Evolutionary conservation across 2,329 filamentous ascomycete species (phyloP).

Genomic region (Sporothrix protearum): DNA sequence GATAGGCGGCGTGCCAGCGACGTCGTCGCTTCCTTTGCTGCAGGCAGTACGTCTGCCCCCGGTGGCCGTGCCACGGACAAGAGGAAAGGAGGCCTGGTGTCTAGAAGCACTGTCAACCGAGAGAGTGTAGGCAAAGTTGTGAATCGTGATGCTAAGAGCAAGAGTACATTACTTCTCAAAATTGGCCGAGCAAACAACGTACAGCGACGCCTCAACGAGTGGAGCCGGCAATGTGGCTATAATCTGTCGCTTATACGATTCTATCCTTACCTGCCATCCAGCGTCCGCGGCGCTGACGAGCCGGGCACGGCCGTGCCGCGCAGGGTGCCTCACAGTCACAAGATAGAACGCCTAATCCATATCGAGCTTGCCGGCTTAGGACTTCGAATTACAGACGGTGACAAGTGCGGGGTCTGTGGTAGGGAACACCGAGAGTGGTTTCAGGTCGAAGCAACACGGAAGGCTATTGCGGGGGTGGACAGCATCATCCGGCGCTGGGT

Average conservation of each 20-base stretch:
- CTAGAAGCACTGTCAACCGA: neutral
- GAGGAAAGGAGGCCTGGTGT: no score
- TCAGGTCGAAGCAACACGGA: conserved; percentile 71
- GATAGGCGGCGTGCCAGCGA: conserved; percentile 52
- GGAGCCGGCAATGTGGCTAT: conserved; percentile 89
- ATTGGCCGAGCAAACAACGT: conserved; percentile 74
- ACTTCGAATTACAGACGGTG: conserved; percentile 49
- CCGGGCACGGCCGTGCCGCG: conserved; percentile 41
- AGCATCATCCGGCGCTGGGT: conserved; percentile 75
- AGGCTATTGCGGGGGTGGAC: conserved; percentile 63
- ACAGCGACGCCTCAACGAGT: conserved; percentile 84
- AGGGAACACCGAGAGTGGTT: conserved; percentile 94
- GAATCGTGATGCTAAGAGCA: conserved; percentile 21
- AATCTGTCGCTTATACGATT: conserved; percentile 82
- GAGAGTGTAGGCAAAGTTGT: neutral
- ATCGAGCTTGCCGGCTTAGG: conserved; percentile 71
- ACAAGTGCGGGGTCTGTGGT: conserved; percentile 71
- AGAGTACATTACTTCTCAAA: conserved; percentile 49
- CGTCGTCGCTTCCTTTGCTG: conserved; percentile 51
- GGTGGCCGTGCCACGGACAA: neutral
- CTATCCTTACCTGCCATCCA: conserved; percentile 72
- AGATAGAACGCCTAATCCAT: conserved; percentile 86
- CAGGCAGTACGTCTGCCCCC: conserved; percentile 27
- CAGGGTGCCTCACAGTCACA: conserved; percentile 80
- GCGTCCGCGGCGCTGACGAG: neutral